Conservation (phyloP, 1,284 basidiomycete species). For the Coniophora puteana region DNA sequence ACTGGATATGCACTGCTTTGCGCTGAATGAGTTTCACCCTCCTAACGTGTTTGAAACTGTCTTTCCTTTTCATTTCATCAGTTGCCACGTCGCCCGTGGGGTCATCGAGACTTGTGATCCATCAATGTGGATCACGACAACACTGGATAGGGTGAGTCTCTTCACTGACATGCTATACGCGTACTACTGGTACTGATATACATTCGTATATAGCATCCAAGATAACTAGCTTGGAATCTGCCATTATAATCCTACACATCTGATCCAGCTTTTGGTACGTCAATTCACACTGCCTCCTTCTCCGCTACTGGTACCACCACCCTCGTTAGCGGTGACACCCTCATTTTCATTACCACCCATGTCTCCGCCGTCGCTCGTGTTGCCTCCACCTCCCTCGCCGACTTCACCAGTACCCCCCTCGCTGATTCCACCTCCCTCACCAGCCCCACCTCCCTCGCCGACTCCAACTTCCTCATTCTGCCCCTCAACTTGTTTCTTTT, state of each 20-base stretch:
- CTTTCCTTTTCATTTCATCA: slow-evolving; percentile 8
- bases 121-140: slow-evolving; percentile 12
- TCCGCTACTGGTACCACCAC: too few species aligned
- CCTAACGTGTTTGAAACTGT: background rate
- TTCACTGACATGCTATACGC: too few species aligned
- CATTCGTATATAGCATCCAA: too few species aligned
- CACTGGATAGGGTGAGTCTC: slow-evolving; percentile 13
- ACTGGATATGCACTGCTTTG: slow-evolving; percentile 10
- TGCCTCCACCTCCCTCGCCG: too few species aligned
- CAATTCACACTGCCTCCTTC: too few species aligned
- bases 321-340: too few species aligned
- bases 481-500: background rate
- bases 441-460: background rate
- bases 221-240: too few species aligned
- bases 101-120: slow-evolving; percentile 2
- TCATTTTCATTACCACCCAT: too few species aligned
- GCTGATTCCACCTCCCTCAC: background rate
- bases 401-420: background rate
- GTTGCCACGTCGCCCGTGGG: slow-evolving; percentile 7
- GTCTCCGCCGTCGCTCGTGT: too few species aligned
- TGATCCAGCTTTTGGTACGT: too few species aligned
- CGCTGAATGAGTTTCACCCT: slow-evolving; percentile 3
- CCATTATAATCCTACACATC: too few species aligned
- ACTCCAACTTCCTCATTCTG: background rate
- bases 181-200: too few species aligned